Evolutionary conservation across 768 basidiomycete species (phyloP), one percentile per base, ranked within the genome.

Genomic region (Termitomyces sp.): DNA sequence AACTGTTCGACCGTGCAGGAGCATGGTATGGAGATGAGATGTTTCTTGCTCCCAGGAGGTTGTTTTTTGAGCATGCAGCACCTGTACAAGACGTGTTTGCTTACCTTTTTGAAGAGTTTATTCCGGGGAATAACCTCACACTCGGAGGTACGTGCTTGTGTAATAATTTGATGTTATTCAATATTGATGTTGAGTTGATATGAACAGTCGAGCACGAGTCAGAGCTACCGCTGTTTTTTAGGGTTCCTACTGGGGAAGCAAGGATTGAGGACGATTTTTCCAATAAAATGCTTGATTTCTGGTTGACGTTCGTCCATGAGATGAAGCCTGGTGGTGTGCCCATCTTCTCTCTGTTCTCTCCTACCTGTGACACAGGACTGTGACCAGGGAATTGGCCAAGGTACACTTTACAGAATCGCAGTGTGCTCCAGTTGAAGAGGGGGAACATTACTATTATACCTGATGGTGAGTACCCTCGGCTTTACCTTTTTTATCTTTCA

Each of bases 11-110:
- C 63, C 69, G 84, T 48, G 79, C 75, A 0, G 79, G 70, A 48
- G 74, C 83, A 0, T 87, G 81, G 80, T 87, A 86, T 62, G 81
- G 81, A 1, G 82, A 82, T 60, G 71, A 75, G 55, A 85, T 84
- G 81, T 87, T 76, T 66, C 70, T 85, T 35, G 74, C 78, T 0
- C 75, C 82, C 0, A 66, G 83, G 33, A 71, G 84, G 41, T 70
- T 79, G 47, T 81, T 85, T 55, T 80, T 83, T 58, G 70, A 79
- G 26, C 72, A 78, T 46, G 83, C 77, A 0, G 75, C 83, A 3
- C 61, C 73, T 0, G 61, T 73, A 28, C 82, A 82, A 61, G 76
- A 78, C 0, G 75, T 80, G 63, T 86, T 78, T 68, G 80, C 55
- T 18, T 86, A 86, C 55, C 76, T 77, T 61, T 85, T 86, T 64